These are phyloP conservation scores for Sugiyamaella novakii DNA, from an alignment of 1,139 yeast genomes.

Conservation along the genomic window DNA sequence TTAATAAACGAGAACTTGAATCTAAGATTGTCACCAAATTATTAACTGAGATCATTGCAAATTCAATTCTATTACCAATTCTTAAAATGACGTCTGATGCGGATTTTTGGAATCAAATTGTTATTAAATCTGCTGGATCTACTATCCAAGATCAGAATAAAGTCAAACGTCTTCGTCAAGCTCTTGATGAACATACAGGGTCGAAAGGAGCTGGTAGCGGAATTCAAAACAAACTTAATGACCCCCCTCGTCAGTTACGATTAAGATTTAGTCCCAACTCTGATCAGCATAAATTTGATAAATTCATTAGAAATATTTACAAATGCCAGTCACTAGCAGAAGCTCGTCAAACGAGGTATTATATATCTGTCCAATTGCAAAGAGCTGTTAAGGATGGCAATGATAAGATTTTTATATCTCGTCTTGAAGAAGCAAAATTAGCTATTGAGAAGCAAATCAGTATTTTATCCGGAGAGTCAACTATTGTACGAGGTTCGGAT, in stretches of 20 bases:
- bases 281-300: conserved; percentile 46
- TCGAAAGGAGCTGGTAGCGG: background rate
- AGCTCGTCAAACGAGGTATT: conserved; percentile 50
- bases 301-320: conserved; percentile 46
- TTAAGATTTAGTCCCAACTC: conserved; percentile 37
- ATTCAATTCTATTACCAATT: conserved; percentile 57
- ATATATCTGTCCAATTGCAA: conserved; percentile 46
- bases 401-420: conserved; percentile 32
- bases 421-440: conserved; percentile 37
- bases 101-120: conserved; percentile 71
- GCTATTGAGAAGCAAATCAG: conserved; percentile 36
- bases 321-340: conserved; percentile 44
- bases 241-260: conserved; percentile 7
- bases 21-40: conserved; percentile 56
- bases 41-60: conserved; percentile 64
- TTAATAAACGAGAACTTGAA: conserved; percentile 48
- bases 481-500: background rate
- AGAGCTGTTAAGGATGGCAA: conserved; percentile 31
- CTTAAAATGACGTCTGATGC: conserved; percentile 65
- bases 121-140: conserved; percentile 63
- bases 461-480: conserved; percentile 33
- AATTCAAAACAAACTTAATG: conserved; percentile 3
- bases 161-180: conserved; percentile 70
- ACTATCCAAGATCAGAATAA: conserved; percentile 74
- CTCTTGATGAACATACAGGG: conserved; percentile 64